These are phyloP conservation scores for Globisporangium emineosum DNA, from an alignment of 352 stramenopile genomes.

Conservation along the genomic window DNA sequence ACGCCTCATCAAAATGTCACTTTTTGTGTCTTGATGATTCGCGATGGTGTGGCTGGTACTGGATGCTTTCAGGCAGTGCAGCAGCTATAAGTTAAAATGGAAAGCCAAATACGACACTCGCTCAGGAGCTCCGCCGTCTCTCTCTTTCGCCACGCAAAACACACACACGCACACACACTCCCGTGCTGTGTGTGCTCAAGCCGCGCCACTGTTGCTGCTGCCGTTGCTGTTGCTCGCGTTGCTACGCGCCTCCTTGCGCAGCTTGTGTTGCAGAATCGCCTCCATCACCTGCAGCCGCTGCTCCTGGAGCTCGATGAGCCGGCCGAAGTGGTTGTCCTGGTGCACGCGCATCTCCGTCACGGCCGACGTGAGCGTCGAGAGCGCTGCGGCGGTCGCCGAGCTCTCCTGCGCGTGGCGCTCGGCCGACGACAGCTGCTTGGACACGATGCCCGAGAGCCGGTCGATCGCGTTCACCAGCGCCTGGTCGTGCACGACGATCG, in stretches of 20 bases:
- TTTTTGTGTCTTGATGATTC: slow-evolving; percentile 5
- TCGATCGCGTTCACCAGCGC: slow-evolving; percentile 58
- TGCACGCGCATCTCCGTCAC: slow-evolving; percentile 55
- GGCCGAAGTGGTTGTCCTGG: slow-evolving; percentile 37
- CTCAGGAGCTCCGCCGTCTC: not conserved
- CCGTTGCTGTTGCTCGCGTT: not conserved
- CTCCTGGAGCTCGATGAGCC: slow-evolving; percentile 63
- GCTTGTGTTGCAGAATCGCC: slow-evolving; percentile 49
- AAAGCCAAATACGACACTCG: slow-evolving; percentile 5
- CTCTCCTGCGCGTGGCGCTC: slow-evolving; percentile 33
- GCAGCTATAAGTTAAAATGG: slow-evolving; percentile 11
- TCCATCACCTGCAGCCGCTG: slow-evolving; percentile 68
- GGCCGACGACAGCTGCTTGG: slow-evolving; percentile 41
- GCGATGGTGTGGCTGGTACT: not conserved
- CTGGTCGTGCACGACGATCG: slow-evolving; percentile 54
- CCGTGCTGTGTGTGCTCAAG: not conserved
- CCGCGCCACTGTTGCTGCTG: not conserved
- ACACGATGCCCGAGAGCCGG: slow-evolving; percentile 54
- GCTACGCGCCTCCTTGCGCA: slow-evolving; percentile 44
- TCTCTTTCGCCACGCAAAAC: not conserved
- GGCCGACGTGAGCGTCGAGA: slow-evolving; percentile 39
- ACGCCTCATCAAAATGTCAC: slow-evolving; percentile 3
- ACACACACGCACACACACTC: not conserved
- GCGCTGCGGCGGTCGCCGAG: slow-evolving; percentile 20
- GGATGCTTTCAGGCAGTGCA: not conserved